phyloP scores from a whole-genome alignment of 805 yeast genomes.

The Yamadazyma kitorensis region DNA sequence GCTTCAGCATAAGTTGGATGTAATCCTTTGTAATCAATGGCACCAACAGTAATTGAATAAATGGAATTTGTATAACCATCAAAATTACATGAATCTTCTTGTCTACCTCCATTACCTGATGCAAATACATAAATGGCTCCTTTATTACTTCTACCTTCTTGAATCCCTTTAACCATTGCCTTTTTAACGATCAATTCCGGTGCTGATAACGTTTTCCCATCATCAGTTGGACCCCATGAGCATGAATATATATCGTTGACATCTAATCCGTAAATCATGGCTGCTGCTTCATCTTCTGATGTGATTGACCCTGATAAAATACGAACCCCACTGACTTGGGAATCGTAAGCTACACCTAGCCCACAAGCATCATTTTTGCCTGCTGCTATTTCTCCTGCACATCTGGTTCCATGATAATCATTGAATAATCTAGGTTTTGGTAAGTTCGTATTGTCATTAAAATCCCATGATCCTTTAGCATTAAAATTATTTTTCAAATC shows the following conservation, averaged over 20 bases:
- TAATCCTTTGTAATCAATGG: slow-evolving; percentile 79
- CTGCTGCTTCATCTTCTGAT: slow-evolving; percentile 86
- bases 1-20: slow-evolving; percentile 92
- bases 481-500: slow-evolving; percentile 72
- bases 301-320: slow-evolving; percentile 80
- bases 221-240: slow-evolving; percentile 98
- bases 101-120: slow-evolving; percentile 86
- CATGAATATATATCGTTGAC: slow-evolving; percentile 93
- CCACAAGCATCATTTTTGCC: slow-evolving; percentile 88
- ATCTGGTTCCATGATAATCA: slow-evolving; percentile 94
- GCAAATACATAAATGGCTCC: slow-evolving; percentile 95
- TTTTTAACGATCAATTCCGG: slow-evolving; percentile 77
- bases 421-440: slow-evolving; percentile 80
- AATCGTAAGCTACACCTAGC: slow-evolving; percentile 90
- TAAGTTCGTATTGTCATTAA: slow-evolving; percentile 65
- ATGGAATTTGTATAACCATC: slow-evolving; percentile 97
- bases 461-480: slow-evolving; percentile 89
- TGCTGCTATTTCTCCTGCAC: slow-evolving; percentile 97
- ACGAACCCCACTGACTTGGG: slow-evolving; percentile 86
- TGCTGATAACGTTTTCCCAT: slow-evolving; percentile 81
- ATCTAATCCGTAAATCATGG: slow-evolving; percentile 76
- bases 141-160: slow-evolving; percentile 73
- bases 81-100: slow-evolving; percentile 88
- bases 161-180: slow-evolving; percentile 81
- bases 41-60: slow-evolving; percentile 91